These are phyloP conservation scores for Selenicereus undatus DNA, from an alignment of 148 eudicot genomes.

Conservation along the genomic window DNA sequence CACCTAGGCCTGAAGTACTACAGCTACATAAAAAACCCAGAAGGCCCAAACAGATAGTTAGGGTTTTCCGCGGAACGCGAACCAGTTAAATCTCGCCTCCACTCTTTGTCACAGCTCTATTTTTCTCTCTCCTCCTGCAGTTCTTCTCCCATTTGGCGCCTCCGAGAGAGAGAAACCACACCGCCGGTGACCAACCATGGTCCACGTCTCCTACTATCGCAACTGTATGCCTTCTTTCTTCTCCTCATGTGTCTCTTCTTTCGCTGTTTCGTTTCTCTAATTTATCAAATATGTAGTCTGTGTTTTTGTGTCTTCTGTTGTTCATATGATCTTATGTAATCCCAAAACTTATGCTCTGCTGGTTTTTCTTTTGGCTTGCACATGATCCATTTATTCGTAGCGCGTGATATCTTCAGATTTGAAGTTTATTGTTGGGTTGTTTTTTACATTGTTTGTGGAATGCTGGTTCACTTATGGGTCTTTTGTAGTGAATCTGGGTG, in stretches of 20 bases:
- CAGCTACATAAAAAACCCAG: neutral
- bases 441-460: neutral
- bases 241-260: neutral
- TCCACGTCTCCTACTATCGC: slow-evolving; percentile 51
- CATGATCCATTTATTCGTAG: neutral
- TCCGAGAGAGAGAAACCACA: slow-evolving; percentile 7
- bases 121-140: slow-evolving; percentile 17
- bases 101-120: neutral
- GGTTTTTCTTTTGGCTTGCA: neutral
- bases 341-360: neutral
- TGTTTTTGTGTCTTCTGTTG: neutral
- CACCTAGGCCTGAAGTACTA: neutral
- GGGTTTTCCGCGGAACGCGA: neutral
- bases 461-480: neutral
- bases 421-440: neutral
- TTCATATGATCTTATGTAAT: neutral
- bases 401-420: neutral
- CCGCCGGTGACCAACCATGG: slow-evolving; percentile 38
- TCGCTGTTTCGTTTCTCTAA: no score
- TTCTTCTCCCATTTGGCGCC: neutral
- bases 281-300: neutral
- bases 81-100: neutral
- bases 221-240: slow-evolving; percentile 36
- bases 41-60: slow-evolving; percentile 13
- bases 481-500: neutral